phyloP scores from a whole-genome alignment of 495 filamentous ascomycete species.

The Lasiosphaeria hispida region DNA sequence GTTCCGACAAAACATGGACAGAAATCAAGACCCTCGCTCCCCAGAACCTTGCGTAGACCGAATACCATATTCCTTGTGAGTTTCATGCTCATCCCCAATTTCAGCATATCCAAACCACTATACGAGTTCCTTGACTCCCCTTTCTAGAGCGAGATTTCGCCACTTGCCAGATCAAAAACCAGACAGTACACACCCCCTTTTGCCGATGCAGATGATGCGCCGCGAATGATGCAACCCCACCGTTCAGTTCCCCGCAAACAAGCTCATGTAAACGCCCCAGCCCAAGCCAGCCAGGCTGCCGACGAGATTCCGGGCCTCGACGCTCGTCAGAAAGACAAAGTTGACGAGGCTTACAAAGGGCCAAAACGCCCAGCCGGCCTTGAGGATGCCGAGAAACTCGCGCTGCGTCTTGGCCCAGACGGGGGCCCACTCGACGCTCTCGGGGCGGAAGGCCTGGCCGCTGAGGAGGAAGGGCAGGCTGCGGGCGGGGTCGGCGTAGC shows the following conservation, averaged over 20 bases:
- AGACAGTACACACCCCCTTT: no score
- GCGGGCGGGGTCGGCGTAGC: constrained; percentile 7
- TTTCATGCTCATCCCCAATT: no score
- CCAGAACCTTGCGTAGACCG: no score
- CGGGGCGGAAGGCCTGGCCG: constrained; percentile 29
- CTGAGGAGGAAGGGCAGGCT: constrained; percentile 26
- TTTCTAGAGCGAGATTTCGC: no score
- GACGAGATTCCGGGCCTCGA: constrained; percentile 72
- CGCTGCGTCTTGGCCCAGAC: constrained; percentile 36
- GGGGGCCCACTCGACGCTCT: constrained; percentile 30
- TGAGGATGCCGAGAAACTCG: constrained; percentile 69
- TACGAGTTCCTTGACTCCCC: no score
- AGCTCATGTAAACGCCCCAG: constrained; percentile 86
- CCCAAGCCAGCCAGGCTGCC: constrained; percentile 75
- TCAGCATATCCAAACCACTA: no score
- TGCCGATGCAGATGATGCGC: no score
- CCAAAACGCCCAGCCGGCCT: constrained; percentile 78
- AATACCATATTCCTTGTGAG: no score
- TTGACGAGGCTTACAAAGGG: constrained; percentile 76
- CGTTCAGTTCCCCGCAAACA: constrained; percentile 49
- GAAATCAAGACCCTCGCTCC: no score
- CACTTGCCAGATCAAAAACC: no score
- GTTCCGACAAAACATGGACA: no score
- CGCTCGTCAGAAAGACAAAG: constrained; percentile 71
- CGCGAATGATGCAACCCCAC: not conserved